A percentile compares a stretch with the other conserved stretches of the same genome.
Evolutionary conservation across 2,329 filamentous ascomycete genomes (phyloP).

Genomic region (Fusarium sacchari): DNA sequence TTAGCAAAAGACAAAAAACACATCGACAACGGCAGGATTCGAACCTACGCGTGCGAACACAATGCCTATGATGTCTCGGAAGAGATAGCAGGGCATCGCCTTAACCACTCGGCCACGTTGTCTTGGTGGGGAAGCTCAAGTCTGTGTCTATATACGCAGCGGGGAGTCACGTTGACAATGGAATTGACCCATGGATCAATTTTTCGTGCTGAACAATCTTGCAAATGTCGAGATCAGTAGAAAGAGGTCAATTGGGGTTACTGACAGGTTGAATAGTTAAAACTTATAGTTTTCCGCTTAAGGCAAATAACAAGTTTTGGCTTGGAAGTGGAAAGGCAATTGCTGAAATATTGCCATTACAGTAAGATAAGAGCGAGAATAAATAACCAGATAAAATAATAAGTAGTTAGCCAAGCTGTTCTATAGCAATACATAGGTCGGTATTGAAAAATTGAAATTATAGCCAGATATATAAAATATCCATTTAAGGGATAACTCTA

Average conservation of each 20-base stretch:
- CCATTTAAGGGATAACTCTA: not conserved
- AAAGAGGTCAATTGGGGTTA: too few relatives aligned
- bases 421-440: rapidly evolving
- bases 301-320: too few relatives aligned
- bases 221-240: not conserved
- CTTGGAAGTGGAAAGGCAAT: rapidly evolving
- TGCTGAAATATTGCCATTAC: rapidly evolving
- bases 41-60: slow-evolving; percentile 33
- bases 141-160: not conserved
- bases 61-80: slow-evolving; percentile 27
- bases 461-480: too few relatives aligned
- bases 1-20: not conserved
- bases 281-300: rapidly evolving
- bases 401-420: not conserved
- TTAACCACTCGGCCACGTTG: slow-evolving; percentile 33
- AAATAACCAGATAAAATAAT: rapidly evolving
- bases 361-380: rapidly evolving
- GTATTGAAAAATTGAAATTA: not conserved
- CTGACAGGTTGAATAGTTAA: rapidly evolving
- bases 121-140: rapidly evolving
- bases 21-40: slow-evolving; percentile 31
- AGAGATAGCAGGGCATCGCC: slow-evolving; percentile 31
- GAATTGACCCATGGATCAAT: rapidly evolving
- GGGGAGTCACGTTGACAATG: rapidly evolving
- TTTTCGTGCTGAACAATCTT: not conserved